Evolutionary conservation across 2,329 filamentous ascomycete species (phyloP), one percentile per base, ranked within the genome.

Genomic region (Raffaelea arxii): DNA sequence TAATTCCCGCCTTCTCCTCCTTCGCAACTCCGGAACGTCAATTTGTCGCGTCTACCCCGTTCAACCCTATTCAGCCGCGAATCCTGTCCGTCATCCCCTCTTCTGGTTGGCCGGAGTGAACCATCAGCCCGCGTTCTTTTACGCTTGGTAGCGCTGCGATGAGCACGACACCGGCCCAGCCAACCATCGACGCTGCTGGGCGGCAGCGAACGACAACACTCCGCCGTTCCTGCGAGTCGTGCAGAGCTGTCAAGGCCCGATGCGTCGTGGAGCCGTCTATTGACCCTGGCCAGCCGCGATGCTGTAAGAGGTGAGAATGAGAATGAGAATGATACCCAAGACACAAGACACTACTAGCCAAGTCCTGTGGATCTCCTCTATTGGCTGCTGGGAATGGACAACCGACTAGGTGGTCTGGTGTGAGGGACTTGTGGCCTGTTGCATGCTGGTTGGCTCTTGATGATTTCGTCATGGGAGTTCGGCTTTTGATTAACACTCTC

Each of bases 181-280:
- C 25, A 16, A 4, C 25, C 5, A 4, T 27, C 23, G 46, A 48
- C 23, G 9, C 42, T 6, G 32, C 47, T 6, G 25, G 21, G 3
- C 37, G 51, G 27, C 51, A 48, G 32, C 41, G 54, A 6, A 52
- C 53, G 6, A n/a, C 49, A 4, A 50, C 51, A 4, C 52, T 56
- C 25, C 49, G 54, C 6, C 54, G 54, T 18, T 55, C 53, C 12
- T 56, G 54, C 23, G 54, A 56, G 41, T 23, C 53, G 12, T 56
- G 54, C 44, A 47, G 54, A 12, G 25, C 50, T 2, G 49, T 54
- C 38, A 56, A 56, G 44, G 54, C 53, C 4, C 51, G 51, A 11
- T 56, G 54, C 25, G 41, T 55, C n/a, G 39, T 50, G 4, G 49
- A 50, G 16, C 25, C 41, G 7, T 22, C 25, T 14, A 46, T 45